Evolutionary conservation across 345 rosid genomes (phyloP).

Genomic region (Aquilaria sinensis): DNA sequence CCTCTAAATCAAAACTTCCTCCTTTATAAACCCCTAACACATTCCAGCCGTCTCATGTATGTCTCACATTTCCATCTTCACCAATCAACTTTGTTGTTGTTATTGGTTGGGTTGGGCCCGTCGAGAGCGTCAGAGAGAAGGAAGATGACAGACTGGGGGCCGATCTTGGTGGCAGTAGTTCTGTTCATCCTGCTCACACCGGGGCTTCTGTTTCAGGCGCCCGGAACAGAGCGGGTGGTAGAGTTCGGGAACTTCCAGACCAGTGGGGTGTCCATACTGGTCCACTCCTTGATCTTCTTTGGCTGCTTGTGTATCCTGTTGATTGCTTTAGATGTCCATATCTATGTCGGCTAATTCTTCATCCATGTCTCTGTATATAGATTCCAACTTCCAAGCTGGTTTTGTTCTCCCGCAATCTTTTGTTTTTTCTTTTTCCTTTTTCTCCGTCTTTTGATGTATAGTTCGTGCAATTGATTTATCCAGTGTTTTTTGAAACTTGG

Average conservation of each 20-base stretch:
- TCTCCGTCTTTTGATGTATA: too few species aligned
- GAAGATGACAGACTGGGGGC: constrained; percentile 82
- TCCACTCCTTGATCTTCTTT: constrained; percentile 74
- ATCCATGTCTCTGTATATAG: too few species aligned
- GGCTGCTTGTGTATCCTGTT: constrained; percentile 70
- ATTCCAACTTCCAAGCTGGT: too few species aligned
- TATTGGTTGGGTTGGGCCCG: too few species aligned
- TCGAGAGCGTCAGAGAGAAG: not conserved
- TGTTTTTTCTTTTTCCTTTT: too few species aligned
- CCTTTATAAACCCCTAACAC: not conserved
- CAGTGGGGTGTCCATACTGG: constrained; percentile 70
- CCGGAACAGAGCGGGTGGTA: constrained; percentile 38
- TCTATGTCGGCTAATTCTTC: constrained; percentile 49
- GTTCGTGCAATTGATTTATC: too few species aligned
- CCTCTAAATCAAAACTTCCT: constrained; percentile 3
- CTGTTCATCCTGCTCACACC: constrained; percentile 69
- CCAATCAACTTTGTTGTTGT: too few species aligned
- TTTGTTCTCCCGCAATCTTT: too few species aligned
- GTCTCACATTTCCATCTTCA: not conserved
- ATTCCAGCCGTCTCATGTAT: too few species aligned
- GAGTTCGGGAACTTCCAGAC: constrained; percentile 89
- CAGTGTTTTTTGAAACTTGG: too few species aligned
- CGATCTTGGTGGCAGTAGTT: constrained; percentile 71
- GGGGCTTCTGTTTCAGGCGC: constrained; percentile 67
- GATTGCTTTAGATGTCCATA: constrained; percentile 65